Evolutionary conservation across 2,329 filamentous ascomycete genomes (phyloP).

Genomic region (Lasiodiplodia citricola): DNA sequence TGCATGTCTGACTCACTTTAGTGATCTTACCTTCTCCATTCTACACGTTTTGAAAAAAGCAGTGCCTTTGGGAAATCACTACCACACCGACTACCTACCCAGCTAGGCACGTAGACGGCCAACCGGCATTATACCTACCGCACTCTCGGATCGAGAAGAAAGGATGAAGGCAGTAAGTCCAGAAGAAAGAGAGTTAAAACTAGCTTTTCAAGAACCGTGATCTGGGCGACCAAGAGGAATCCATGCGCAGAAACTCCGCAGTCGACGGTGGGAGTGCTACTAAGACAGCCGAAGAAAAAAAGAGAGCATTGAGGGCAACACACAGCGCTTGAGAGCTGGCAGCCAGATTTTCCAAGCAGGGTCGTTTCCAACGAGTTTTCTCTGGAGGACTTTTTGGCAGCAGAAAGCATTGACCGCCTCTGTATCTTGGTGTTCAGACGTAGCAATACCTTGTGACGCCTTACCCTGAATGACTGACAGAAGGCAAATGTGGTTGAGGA

Average conservation of each 20-base stretch:
- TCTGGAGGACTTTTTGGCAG: not conserved
- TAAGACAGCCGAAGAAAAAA: constrained; percentile 5
- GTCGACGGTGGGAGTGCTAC: not conserved
- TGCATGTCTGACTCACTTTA: constrained; percentile 14
- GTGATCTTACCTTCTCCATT: constrained; percentile 18
- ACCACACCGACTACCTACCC: constrained; percentile 10
- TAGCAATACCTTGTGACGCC: constrained; percentile 22
- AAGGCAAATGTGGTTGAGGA: not conserved
- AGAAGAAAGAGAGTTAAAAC: not conserved
- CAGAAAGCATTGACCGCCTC: not conserved
- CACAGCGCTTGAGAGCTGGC: constrained; percentile 19
- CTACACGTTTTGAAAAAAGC: not conserved
- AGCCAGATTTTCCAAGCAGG: not conserved
- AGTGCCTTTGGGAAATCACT: not conserved
- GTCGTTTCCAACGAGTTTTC: not conserved
- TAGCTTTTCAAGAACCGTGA: not conserved
- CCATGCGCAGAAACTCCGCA: not conserved
- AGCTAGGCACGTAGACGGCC: constrained; percentile 10
- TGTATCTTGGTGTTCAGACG: not conserved
- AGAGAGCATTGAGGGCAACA: not conserved
- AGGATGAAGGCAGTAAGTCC: not conserved
- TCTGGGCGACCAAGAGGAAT: not conserved
- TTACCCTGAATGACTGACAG: constrained; percentile 16
- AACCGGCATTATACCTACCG: constrained; percentile 16
- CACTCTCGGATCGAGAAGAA: not conserved